Evolutionary conservation across 176 grass and related monocot species (phyloP).

Genomic region (Cocos nucifera): DNA sequence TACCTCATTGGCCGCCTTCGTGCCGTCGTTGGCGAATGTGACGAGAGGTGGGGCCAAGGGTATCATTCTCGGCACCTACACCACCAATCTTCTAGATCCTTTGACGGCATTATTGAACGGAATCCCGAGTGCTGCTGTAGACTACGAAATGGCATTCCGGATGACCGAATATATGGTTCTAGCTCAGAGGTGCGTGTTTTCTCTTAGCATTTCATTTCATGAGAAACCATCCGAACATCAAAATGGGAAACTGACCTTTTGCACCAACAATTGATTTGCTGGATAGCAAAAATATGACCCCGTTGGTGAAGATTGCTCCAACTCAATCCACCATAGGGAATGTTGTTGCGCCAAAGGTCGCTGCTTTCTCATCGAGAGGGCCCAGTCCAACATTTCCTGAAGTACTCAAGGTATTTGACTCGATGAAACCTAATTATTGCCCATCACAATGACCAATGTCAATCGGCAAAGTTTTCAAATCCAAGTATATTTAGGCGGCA

Average conservation of each 20-base stretch:
- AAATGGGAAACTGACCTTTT: no score
- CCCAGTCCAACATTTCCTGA: neutral
- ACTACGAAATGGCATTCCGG: neutral
- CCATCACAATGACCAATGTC: no score
- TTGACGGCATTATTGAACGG: neutral
- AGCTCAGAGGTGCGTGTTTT: neutral
- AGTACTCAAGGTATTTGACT: constrained; percentile 6
- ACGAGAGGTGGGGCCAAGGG: neutral
- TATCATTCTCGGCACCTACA: constrained; percentile 4
- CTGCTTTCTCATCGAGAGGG: constrained; percentile 16
- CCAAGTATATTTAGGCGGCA: no score
- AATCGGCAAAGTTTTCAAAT: no score
- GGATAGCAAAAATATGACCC: neutral
- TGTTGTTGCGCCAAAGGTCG: constrained; percentile 14
- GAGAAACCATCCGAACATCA: no score
- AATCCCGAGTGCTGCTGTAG: constrained; percentile 1
- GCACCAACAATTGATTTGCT: no score
- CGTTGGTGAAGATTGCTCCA: neutral
- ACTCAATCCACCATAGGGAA: neutral
- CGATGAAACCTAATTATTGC: no score
- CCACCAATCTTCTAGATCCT: neutral
- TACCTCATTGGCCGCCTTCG: no score
- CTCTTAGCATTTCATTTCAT: no score
- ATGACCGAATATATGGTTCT: neutral
- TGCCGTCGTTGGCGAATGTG: neutral